A percentile compares a stretch with the other conserved stretches of the same genome.
These are phyloP conservation scores for Alternaria brassicicola DNA, from an alignment of 2,329 filamentous ascomycete species.

Conservation along the genomic window DNA sequence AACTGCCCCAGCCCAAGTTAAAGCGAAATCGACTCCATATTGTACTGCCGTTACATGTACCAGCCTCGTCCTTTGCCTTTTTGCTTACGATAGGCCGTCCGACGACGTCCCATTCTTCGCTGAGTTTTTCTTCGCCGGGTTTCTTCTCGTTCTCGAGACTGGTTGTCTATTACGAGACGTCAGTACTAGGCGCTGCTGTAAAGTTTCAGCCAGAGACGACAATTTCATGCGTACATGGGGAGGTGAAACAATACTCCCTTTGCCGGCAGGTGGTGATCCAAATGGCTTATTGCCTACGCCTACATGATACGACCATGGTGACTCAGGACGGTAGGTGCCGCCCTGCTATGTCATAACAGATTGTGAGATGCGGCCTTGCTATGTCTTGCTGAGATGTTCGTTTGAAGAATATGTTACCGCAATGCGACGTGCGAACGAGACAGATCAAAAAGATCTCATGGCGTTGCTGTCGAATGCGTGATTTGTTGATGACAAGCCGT, in stretches of 20 bases:
- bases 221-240: rapidly evolving
- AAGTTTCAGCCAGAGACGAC: not conserved
- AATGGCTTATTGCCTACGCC: not conserved
- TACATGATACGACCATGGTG: not conserved
- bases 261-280: not conserved
- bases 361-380: not conserved
- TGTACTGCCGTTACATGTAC: not conserved
- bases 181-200: not conserved
- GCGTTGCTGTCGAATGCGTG: not conserved
- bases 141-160: not conserved
- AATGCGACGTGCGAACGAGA: not conserved
- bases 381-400: not conserved
- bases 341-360: not conserved
- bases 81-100: not conserved
- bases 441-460: not conserved
- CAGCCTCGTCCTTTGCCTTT: not conserved
- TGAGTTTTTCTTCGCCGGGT: rapidly evolving
- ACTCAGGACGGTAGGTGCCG: not conserved
- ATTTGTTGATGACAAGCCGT: not conserved
- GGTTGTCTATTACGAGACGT: not conserved
- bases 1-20: not conserved
- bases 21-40: not conserved
- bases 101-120: not conserved
- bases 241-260: too few relatives aligned
- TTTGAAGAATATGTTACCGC: too few relatives aligned